Evolutionary conservation across 352 stramenopile genomes (phyloP), one percentile per base, ranked within the genome.

Genomic region (Phytophthora uliginosa): DNA sequence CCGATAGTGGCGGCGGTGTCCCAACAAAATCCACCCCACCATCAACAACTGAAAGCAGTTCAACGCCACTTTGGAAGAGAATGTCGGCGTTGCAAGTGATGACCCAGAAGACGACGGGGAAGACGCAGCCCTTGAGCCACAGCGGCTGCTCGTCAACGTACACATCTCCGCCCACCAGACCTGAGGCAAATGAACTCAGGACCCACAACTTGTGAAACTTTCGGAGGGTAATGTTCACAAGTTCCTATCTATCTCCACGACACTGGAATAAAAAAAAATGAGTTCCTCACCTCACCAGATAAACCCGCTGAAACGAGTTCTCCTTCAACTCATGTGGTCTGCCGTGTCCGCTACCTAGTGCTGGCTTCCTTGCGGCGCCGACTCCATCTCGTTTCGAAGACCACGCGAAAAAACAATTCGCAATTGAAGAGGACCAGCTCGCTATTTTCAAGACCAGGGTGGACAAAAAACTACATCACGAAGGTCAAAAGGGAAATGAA

Each of bases 11-110:
- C 13, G 62, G 31, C 22, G 63, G 45, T 40, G 20, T 13, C 12
- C 42, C 42, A 24, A 7, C 47, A 28, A 5, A 53, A 53, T n/a
- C 9, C n/a, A 28, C 7, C 17, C 36, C 38, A 45, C 47, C 28
- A 15, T 0, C 28, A 2, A 13, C 15, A 18, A 34, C 24, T 13
- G 9, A 31, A 15, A 50, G 52, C 20, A 67, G 50, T 18, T 59
- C 62, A 33, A 50, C 51, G 31, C 58, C 56, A 42, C 48, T 77
- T 6, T 79, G 73, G 73, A 51, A 48, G 26, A 60, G 57, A 56
- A 74, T 79, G 42, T 77, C 73, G 22, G 73, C 55, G 31, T 34
- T 79, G 62, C 73, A 66, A 36, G 58, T 65, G 10, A 75, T 73
- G 68, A 67, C 72, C 18, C 72, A 76, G 63, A 63, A 73, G 45